Conservation (phyloP, 495 filamentous ascomycete species). For the Astrocystis sublimbata region DNA sequence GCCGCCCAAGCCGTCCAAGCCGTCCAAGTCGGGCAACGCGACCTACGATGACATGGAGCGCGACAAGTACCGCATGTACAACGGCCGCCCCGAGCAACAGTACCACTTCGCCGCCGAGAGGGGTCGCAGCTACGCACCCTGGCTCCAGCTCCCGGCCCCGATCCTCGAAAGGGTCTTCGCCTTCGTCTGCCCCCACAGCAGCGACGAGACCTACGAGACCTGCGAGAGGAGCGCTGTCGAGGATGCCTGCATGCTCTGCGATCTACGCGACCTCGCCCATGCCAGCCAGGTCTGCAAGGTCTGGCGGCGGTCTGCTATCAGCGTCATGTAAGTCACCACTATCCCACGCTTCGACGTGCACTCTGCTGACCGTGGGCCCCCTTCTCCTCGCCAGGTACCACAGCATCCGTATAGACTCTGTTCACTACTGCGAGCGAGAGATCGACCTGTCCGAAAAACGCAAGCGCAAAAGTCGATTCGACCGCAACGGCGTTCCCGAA, state of each 20-base stretch:
- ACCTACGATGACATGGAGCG: conserved; percentile 25
- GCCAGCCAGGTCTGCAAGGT: conserved; percentile 70
- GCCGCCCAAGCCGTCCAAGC: conserved; percentile 24
- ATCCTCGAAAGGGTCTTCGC: conserved; percentile 74
- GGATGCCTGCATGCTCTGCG: conserved; percentile 93
- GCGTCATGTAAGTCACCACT: conserved; percentile 58
- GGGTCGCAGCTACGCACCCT: conserved; percentile 30
- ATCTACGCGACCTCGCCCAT: conserved; percentile 85
- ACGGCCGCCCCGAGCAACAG: conserved; percentile 21
- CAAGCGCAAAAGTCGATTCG: conserved; percentile 71
- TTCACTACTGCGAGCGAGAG: conserved; percentile 93
- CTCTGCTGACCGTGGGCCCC: neutral
- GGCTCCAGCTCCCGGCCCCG: conserved; percentile 55
- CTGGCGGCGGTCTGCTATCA: conserved; percentile 63
- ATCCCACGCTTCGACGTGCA: neutral
- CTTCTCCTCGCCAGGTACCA: conserved; percentile 63
- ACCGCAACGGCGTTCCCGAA: conserved; percentile 72
- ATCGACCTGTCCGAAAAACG: conserved; percentile 73
- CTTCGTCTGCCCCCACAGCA: conserved; percentile 79
- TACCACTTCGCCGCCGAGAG: conserved; percentile 22
- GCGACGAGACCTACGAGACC: conserved; percentile 73
- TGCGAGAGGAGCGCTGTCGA: conserved; percentile 81
- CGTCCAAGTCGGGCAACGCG: conserved; percentile 14
- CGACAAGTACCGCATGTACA: conserved; percentile 31
- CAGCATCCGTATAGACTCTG: conserved; percentile 87